These are phyloP conservation scores for Didymella exigua DNA, from an alignment of 2,329 filamentous ascomycete species.

Conservation along the genomic window DNA sequence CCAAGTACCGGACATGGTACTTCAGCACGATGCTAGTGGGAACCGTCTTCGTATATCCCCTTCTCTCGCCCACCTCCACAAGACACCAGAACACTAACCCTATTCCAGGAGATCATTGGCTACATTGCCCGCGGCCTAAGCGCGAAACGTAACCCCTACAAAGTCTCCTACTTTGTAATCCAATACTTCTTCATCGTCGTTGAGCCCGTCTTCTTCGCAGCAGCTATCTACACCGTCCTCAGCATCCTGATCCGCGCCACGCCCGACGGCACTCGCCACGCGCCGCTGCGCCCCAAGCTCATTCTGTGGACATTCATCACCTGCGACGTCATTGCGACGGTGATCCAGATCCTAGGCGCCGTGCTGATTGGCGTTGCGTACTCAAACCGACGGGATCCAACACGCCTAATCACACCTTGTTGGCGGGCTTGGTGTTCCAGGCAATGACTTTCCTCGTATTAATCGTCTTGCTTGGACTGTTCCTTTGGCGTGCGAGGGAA, in stretches of 20 bases:
- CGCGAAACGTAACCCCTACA: slow-evolving; percentile 56
- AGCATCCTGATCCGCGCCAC: slow-evolving; percentile 57
- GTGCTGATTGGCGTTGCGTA: slow-evolving; percentile 59
- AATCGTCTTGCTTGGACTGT: slow-evolving; percentile 48
- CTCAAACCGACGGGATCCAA: slow-evolving; percentile 58
- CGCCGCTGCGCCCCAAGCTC: slow-evolving; percentile 53
- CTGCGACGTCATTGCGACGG: slow-evolving; percentile 60
- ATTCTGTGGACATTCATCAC: slow-evolving; percentile 62
- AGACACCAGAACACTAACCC: slow-evolving; percentile 28
- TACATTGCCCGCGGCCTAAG: slow-evolving; percentile 53
- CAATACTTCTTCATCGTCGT: slow-evolving; percentile 68
- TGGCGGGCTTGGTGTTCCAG: slow-evolving; percentile 62
- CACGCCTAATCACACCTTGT: slow-evolving; percentile 61
- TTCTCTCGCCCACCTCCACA: neutral
- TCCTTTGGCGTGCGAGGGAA: slow-evolving; percentile 50
- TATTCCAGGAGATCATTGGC: slow-evolving; percentile 44
- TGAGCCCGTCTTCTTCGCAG: slow-evolving; percentile 63
- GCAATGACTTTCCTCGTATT: slow-evolving; percentile 59
- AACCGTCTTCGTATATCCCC: slow-evolving; percentile 36
- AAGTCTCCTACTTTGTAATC: slow-evolving; percentile 61
- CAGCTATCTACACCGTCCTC: slow-evolving; percentile 62
- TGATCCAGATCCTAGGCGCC: slow-evolving; percentile 61
- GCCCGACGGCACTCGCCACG: slow-evolving; percentile 40
- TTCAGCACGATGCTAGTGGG: slow-evolving; percentile 54
- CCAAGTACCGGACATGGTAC: slow-evolving; percentile 50